Conservation (phyloP, 257 asterid species). For the Solanum stenotomum region DNA sequence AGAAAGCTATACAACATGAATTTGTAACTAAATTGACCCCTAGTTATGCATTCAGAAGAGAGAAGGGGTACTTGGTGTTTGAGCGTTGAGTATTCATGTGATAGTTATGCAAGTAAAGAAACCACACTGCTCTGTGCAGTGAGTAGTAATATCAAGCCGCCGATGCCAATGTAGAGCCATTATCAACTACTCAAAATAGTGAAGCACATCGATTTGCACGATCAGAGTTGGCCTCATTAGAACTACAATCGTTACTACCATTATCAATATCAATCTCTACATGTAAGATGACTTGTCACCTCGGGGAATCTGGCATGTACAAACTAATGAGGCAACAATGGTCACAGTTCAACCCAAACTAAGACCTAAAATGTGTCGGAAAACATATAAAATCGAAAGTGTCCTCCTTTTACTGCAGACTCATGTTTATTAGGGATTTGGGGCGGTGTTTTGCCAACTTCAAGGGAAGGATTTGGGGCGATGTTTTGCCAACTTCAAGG, state of each 20-base stretch:
- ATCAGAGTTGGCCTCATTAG: slow-evolving; percentile 59
- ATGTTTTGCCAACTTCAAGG: too few species aligned
- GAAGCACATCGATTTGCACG: slow-evolving; percentile 46
- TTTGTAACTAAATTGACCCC: not conserved
- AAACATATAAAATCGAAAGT: not conserved
- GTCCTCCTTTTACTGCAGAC: not conserved
- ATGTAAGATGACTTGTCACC: not conserved
- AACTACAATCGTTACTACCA: slow-evolving; percentile 62
- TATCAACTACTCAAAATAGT: slow-evolving; percentile 24
- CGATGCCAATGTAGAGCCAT: slow-evolving; percentile 70
- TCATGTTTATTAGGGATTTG: not conserved
- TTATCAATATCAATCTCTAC: slow-evolving; percentile 89
- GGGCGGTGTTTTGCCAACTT: too few species aligned
- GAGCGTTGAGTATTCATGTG: not conserved
- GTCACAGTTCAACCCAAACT: not conserved
- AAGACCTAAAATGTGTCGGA: not conserved
- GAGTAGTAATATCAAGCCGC: slow-evolving; percentile 55
- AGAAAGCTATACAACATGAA: not conserved
- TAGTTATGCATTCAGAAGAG: not conserved
- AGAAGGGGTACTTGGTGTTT: slow-evolving; percentile 3
- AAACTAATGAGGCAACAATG: not conserved
- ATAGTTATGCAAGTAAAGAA: not conserved
- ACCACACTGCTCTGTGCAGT: slow-evolving; percentile 3
- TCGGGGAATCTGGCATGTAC: not conserved
- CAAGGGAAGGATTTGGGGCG: too few species aligned